phyloP scores from a whole-genome alignment of 177 flowering plant species.

The Vitis hybrid region DNA sequence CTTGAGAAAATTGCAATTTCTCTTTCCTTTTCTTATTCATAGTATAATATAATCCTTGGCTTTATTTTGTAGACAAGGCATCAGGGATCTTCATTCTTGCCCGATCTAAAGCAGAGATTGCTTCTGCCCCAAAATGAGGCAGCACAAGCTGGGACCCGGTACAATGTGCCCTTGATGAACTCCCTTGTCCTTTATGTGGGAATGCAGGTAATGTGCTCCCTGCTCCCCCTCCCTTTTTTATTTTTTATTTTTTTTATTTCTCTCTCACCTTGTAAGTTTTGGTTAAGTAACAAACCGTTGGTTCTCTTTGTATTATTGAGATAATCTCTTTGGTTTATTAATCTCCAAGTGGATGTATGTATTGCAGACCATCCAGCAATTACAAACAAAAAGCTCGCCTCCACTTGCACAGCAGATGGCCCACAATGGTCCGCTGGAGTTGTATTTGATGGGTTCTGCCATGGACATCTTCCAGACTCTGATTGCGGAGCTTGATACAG shows the following conservation, averaged over 20 bases:
- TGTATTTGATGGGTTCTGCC: constrained; percentile 60
- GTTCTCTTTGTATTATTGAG: too few relatives aligned
- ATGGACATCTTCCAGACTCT: constrained; percentile 80
- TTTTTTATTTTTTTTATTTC: too few relatives aligned
- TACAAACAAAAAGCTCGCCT: constrained; percentile 45
- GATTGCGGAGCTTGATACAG: constrained; percentile 78
- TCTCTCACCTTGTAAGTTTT: too few relatives aligned
- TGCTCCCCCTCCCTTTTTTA: too few relatives aligned
- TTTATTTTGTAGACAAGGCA: constrained; percentile 61
- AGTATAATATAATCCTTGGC: too few relatives aligned
- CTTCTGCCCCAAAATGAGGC: constrained; percentile 68
- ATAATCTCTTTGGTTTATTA: too few relatives aligned
- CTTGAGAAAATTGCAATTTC: too few relatives aligned
- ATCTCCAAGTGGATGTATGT: neutral
- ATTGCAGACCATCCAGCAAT: constrained; percentile 75
- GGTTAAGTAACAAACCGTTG: too few relatives aligned
- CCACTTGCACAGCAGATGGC: constrained; percentile 50
- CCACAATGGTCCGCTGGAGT: constrained; percentile 43
- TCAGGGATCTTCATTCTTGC: constrained; percentile 63
- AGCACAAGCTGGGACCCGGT: constrained; percentile 73
- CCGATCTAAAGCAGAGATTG: constrained; percentile 81
- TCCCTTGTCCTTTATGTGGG: constrained; percentile 97
- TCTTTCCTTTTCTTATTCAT: too few relatives aligned
- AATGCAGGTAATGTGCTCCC: constrained; percentile 65
- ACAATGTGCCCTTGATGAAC: constrained; percentile 90